Percentiles rank a stretch among this genome's conserved stretches.
Conservation (phyloP, 192 early-diverging fungal genomes). For the Ambispora gerdemannii region DNA sequence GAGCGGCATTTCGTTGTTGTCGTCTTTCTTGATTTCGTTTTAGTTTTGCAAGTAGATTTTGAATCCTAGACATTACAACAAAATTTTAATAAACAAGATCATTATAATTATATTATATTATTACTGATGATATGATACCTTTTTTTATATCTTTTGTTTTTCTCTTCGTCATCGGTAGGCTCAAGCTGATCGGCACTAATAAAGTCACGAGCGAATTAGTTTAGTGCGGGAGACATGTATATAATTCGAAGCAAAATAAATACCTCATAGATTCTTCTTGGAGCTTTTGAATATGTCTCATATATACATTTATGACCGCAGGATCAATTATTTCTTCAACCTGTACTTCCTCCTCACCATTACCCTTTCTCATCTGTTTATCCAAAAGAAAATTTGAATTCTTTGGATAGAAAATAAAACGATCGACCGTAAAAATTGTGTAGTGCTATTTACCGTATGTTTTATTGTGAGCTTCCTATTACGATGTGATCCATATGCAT, state of each 20-base stretch:
- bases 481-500: conserved; percentile 42
- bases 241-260: neutral
- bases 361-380: conserved; percentile 45
- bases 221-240: neutral
- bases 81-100: neutral
- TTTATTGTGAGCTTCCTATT: conserved; percentile 66
- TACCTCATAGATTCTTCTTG: conserved; percentile 58
- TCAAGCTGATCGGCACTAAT: conserved; percentile 46
- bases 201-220: neutral
- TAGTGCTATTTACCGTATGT: conserved; percentile 44
- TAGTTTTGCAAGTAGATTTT: conserved; percentile 59
- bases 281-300: conserved; percentile 79
- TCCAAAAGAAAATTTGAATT: conserved; percentile 22
- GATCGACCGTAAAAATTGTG: neutral
- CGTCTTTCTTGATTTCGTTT: conserved; percentile 64
- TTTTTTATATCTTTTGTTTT: conserved; percentile 53
- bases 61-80: conserved; percentile 45
- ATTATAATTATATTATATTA: neutral
- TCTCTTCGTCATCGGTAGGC: conserved; percentile 57
- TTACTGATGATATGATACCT: conserved; percentile 6
- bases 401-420: conserved; percentile 37
- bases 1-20: conserved; percentile 46
- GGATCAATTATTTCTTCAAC: conserved; percentile 79
- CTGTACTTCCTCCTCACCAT: conserved; percentile 69
- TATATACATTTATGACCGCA: conserved; percentile 85